These are phyloP conservation scores for Ceratobasidium sp. DNA, from an alignment of 1,284 basidiomycete genomes.

Conservation along the genomic window DNA sequence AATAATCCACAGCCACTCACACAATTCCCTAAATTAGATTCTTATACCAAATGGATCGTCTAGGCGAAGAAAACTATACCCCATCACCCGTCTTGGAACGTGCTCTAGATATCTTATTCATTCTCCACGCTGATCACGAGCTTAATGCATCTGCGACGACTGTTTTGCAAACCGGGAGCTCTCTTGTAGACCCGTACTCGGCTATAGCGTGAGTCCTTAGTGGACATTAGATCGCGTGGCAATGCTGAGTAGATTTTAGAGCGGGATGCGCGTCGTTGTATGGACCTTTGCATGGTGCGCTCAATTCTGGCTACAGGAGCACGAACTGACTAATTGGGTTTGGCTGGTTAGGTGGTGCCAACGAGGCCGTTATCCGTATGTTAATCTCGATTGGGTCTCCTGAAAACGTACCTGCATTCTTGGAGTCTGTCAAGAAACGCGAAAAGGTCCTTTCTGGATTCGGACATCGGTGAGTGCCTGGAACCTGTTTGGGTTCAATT, in stretches of 20 bases:
- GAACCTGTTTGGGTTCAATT: neutral
- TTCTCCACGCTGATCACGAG: slow-evolving; percentile 88
- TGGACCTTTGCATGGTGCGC: slow-evolving; percentile 75
- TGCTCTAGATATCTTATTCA: slow-evolving; percentile 83
- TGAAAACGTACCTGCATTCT: slow-evolving; percentile 80
- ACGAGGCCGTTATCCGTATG: slow-evolving; percentile 90
- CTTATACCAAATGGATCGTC: slow-evolving; percentile 85
- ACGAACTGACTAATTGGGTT: slow-evolving; percentile 1
- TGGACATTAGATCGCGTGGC: neutral
- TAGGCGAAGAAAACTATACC: slow-evolving; percentile 71
- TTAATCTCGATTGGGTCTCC: slow-evolving; percentile 78
- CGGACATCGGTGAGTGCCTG: slow-evolving; percentile 69
- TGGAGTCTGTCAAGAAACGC: slow-evolving; percentile 82
- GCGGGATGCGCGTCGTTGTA: slow-evolving; percentile 84
- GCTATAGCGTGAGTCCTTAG: slow-evolving; percentile 68
- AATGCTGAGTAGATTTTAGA: slow-evolving; percentile 52
- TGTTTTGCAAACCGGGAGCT: slow-evolving; percentile 83
- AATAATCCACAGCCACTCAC: slow-evolving; percentile 4
- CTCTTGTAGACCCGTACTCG: slow-evolving; percentile 85
- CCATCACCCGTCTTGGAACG: slow-evolving; percentile 84
- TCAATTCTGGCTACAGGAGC: neutral
- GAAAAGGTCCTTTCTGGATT: slow-evolving; percentile 87
- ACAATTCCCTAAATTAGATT: slow-evolving; percentile 54
- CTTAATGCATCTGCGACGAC: slow-evolving; percentile 84
- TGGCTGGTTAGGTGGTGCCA: slow-evolving; percentile 68